Percentiles rank a stretch among this genome's conserved stretches.
Conservation (phyloP, 2,329 filamentous ascomycete species). For the Capronia epimyces region DNA sequence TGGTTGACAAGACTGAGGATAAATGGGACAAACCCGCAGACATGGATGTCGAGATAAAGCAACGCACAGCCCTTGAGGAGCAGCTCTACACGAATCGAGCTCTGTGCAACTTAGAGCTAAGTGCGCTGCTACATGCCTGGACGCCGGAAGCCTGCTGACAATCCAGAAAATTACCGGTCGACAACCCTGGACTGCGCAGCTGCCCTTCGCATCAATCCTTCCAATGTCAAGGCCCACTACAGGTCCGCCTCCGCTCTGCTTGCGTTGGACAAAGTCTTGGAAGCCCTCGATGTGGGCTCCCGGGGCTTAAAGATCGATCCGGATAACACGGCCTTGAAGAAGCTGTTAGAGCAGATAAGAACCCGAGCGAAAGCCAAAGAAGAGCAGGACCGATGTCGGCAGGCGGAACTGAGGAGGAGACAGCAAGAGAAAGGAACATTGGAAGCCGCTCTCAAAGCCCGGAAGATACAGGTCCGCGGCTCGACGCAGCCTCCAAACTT, state of each 20-base stretch:
- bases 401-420: slow-evolving; percentile 41
- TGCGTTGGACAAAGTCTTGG: slow-evolving; percentile 67
- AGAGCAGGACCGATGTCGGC: slow-evolving; percentile 52
- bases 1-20: slow-evolving; percentile 49
- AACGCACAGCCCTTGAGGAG: slow-evolving; percentile 64
- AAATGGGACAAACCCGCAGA: slow-evolving; percentile 50
- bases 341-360: slow-evolving; percentile 59
- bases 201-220: slow-evolving; percentile 70
- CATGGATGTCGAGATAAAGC: slow-evolving; percentile 53
- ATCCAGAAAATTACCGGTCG: slow-evolving; percentile 71
- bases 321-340: slow-evolving; percentile 60
- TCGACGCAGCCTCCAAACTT: slow-evolving; percentile 74
- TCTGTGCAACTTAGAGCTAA: slow-evolving; percentile 78
- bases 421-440: slow-evolving; percentile 58
- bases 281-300: slow-evolving; percentile 73
- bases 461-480: slow-evolving; percentile 62
- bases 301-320: slow-evolving; percentile 69
- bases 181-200: slow-evolving; percentile 79
- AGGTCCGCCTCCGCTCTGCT: slow-evolving; percentile 74
- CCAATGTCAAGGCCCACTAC: slow-evolving; percentile 86
- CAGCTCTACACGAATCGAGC: slow-evolving; percentile 80
- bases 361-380: slow-evolving; percentile 54
- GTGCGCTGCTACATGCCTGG: slow-evolving; percentile 40
- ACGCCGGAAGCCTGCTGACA: slow-evolving; percentile 23
- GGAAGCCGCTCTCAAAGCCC: slow-evolving; percentile 58